Evolutionary conservation across 2,329 filamentous ascomycete species (phyloP), one percentile per base, ranked within the genome.

Genomic region (Endothia cerciana): DNA sequence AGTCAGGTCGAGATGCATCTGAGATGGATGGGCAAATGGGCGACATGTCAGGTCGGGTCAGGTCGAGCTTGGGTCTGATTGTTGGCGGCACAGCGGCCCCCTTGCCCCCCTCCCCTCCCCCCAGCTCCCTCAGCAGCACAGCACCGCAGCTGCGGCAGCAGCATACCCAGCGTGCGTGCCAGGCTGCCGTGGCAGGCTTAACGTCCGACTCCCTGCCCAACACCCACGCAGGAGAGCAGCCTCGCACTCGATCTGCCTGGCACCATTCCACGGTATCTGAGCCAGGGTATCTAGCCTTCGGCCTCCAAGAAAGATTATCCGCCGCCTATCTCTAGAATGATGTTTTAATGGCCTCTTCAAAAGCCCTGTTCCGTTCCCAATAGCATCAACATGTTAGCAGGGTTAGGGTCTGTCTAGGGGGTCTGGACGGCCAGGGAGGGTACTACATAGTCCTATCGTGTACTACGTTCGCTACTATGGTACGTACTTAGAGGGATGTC

Each of bases 1-100:
- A 63, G 65, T 67, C 61, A 67, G 62, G 67, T 67, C 56, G 51
- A 64, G 64, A 66, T 66, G 65, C 61, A 38, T 62, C 49, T 22
- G 22, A 56, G 60, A 56, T 36, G 51, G 40, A 51, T 22, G 60
- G n/a, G 43, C 36, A 49, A 19, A 38, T n/a, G 25, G 40, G 45
- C 22, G 36, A 55, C 19, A 36, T 33, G 33, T 38, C 38, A 45
- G 28, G 56, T 30, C 56, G 38, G 56, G 40, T 33, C 56, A 33
- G 45, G 56, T 38, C 38, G 25, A 38, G 38, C 56, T 45, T 40
- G 56, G 56, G 4, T 25, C 55, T 41, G 60, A 43, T 57, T 47
- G 61, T 59, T 47, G 65, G 62, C 62, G 62, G 56, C 62, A 59
- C 56, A 11, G 57, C 55, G n/a, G n/a, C n/a, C n/a, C 56, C 62